Percentiles rank a stretch among this genome's conserved stretches.
Evolutionary conservation across 495 filamentous ascomycete genomes (phyloP).

Genomic region (Aspergillus cristatus): DNA sequence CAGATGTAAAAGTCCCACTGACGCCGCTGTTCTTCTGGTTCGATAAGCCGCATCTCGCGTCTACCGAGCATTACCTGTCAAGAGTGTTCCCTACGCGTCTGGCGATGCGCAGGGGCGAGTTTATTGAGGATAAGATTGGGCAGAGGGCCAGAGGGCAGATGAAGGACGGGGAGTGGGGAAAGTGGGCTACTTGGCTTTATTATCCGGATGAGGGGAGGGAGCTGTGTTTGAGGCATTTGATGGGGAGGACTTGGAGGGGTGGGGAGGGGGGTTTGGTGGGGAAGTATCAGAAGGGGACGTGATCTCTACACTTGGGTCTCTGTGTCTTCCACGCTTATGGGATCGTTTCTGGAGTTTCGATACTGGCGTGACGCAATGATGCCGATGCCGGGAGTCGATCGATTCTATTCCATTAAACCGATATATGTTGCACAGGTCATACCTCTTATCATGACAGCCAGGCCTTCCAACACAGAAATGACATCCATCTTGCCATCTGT

Average conservation of each 20-base stretch:
- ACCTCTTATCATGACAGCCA: no score
- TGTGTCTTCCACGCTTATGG: no score
- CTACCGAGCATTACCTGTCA: constrained; percentile 1
- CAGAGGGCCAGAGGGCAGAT: constrained; percentile 3
- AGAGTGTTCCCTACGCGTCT: constrained; percentile 3
- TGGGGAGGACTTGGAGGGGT: constrained; percentile 3
- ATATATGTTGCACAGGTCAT: no score
- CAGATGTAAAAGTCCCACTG: constrained; percentile 1
- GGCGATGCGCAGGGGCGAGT: constrained; percentile 4
- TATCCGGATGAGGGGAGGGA: constrained; percentile 2
- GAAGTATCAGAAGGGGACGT: background rate
- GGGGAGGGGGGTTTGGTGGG: background rate
- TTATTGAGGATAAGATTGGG: constrained; percentile 6
- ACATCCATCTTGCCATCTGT: no score
- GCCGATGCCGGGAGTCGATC: no score
- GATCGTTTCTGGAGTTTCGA: no score
- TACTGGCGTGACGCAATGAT: no score
- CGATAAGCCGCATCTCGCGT: constrained; percentile 3
- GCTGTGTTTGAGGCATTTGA: constrained; percentile 2
- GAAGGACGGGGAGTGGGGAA: constrained; percentile 2
- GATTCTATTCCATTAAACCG: no score
- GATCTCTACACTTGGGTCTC: no score
- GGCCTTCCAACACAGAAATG: no score
- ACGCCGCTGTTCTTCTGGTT: constrained; percentile 6
- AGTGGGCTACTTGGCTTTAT: constrained; percentile 3